phyloP scores from a whole-genome alignment of 1,284 basidiomycete species.

The Clitocybe nebularis region DNA sequence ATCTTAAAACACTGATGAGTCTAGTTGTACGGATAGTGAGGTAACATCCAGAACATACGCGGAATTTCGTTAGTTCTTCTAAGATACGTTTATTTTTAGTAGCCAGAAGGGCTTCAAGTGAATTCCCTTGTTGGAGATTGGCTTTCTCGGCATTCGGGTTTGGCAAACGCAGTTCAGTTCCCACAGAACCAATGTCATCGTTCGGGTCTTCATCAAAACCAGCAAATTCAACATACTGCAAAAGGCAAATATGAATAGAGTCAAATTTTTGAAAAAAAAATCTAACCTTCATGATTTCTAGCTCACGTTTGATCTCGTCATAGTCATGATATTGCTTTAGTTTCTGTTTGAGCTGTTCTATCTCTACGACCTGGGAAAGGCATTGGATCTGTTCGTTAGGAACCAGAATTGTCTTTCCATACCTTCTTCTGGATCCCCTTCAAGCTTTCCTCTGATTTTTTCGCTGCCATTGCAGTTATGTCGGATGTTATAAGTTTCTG shows the following conservation, averaged over 20 bases:
- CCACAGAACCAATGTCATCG: conserved; percentile 24
- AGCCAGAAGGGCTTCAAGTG: conserved; percentile 87
- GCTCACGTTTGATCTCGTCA: conserved; percentile 93
- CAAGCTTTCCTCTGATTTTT: conserved; percentile 57
- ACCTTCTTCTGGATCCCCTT: conserved; percentile 63
- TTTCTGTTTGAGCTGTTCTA: conserved; percentile 62
- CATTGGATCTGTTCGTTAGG: conserved; percentile 5
- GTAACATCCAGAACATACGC: conserved; percentile 45
- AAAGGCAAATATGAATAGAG: no score
- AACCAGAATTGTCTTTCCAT: conserved; percentile 4
- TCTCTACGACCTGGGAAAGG: conserved; percentile 49
- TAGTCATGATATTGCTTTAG: conserved; percentile 80
- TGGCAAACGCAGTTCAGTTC: conserved; percentile 62
- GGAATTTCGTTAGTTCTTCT: conserved; percentile 89
- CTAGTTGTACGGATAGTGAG: background rate
- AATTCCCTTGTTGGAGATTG: conserved; percentile 71
- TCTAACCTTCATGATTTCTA: conserved; percentile 93
- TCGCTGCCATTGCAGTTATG: conserved; percentile 43
- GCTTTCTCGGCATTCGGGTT: conserved; percentile 85
- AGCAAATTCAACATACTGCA: conserved; percentile 93
- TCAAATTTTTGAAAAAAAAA: no score
- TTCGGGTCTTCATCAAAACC: conserved; percentile 72
- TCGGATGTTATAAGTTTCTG: conserved; percentile 61
- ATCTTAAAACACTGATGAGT: conserved; percentile 65
- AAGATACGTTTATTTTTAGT: conserved; percentile 93